Percentiles rank a stretch among this genome's conserved stretches.
phyloP scores from a whole-genome alignment of 257 asterid species.

The Primulina eburnea region DNA sequence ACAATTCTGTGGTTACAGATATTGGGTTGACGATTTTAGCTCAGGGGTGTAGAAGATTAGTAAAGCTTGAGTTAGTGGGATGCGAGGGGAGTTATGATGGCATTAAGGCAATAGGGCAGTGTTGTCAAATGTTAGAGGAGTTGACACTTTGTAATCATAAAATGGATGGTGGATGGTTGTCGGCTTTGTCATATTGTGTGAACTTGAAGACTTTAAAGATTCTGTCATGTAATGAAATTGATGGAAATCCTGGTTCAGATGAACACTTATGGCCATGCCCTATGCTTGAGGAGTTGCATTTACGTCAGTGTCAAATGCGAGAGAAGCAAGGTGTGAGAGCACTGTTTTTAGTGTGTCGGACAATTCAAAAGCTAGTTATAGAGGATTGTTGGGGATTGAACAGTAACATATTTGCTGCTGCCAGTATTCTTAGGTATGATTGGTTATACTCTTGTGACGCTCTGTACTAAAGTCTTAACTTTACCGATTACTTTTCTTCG shows the following conservation, averaged over 20 bases:
- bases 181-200: slow-evolving; percentile 71
- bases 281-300: slow-evolving; percentile 80
- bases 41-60: slow-evolving; percentile 74
- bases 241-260: slow-evolving; percentile 68
- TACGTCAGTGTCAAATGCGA: slow-evolving; percentile 64
- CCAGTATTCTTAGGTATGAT: slow-evolving; percentile 56
- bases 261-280: slow-evolving; percentile 75
- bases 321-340: slow-evolving; percentile 57
- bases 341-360: slow-evolving; percentile 58
- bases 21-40: slow-evolving; percentile 90
- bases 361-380: slow-evolving; percentile 47
- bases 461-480: slow-evolving; percentile 2
- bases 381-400: slow-evolving; percentile 92
- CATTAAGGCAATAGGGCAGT: slow-evolving; percentile 82
- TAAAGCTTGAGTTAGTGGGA: slow-evolving; percentile 83
- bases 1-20: slow-evolving; percentile 66
- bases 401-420: slow-evolving; percentile 46
- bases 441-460: neutral
- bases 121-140: slow-evolving; percentile 87
- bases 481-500: neutral
- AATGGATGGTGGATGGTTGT: slow-evolving; percentile 96
- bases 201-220: slow-evolving; percentile 81
- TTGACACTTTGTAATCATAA: slow-evolving; percentile 63
- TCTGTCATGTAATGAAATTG: slow-evolving; percentile 62
- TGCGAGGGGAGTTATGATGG: slow-evolving; percentile 96